phyloP scores from a whole-genome alignment of 306 rosid genomes.

The Acacia crassicarpa region DNA sequence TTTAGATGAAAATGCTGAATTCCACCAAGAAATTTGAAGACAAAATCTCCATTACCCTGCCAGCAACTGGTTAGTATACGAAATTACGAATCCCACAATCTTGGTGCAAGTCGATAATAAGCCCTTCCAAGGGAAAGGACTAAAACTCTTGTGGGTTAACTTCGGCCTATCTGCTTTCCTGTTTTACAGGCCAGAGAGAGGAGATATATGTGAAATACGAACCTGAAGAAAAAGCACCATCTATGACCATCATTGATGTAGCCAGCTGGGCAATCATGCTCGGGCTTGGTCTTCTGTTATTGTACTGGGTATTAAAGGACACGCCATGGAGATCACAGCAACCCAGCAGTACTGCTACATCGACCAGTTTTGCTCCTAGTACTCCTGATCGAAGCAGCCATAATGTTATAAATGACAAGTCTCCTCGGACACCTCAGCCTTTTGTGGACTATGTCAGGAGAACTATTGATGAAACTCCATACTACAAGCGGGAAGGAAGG shows the following conservation, averaged over 20 bases:
- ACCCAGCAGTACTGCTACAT: constrained; percentile 38
- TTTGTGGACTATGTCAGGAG: constrained; percentile 88
- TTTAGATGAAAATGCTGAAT: constrained; percentile 65
- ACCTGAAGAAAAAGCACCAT: constrained; percentile 41
- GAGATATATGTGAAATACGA: constrained; percentile 63
- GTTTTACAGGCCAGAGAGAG: constrained; percentile 73
- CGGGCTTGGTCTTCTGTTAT: neutral
- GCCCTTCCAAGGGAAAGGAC: neutral
- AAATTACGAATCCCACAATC: constrained; percentile 23
- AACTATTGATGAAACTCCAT: constrained; percentile 94
- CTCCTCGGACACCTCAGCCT: constrained; percentile 94
- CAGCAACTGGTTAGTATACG: constrained; percentile 66
- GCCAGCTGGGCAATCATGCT: neutral
- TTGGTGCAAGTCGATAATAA: constrained; percentile 15
- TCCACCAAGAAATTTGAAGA: constrained; percentile 55
- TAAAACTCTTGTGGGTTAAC: neutral
- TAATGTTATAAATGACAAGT: constrained; percentile 42
- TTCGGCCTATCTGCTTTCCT: constrained; percentile 25
- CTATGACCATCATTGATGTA: constrained; percentile 24
- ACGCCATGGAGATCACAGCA: constrained; percentile 52
- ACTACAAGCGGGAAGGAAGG: constrained; percentile 75
- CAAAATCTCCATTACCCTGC: constrained; percentile 68
- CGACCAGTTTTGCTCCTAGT: constrained; percentile 47
- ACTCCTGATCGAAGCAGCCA: constrained; percentile 65
- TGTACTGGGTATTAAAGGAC: constrained; percentile 25